Evolutionary conservation across 2,329 filamentous ascomycete species (phyloP).

Genomic region (Aureobasidium namibiae): DNA sequence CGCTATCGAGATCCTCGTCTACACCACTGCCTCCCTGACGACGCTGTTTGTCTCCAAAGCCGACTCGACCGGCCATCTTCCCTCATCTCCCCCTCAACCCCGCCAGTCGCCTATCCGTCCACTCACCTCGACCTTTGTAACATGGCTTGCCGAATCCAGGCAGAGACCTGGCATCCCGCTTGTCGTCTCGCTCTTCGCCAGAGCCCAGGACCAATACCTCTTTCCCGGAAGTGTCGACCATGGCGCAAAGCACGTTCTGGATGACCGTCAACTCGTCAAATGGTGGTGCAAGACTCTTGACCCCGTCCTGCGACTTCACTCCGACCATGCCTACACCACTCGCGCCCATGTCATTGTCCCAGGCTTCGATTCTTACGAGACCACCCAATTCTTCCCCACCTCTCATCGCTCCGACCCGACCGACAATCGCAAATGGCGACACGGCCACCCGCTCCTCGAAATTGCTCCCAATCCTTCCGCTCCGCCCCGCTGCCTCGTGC

Average conservation of each 20-base stretch:
- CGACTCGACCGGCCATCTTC: constrained; percentile 85
- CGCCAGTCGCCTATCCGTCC: constrained; percentile 64
- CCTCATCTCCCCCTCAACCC: constrained; percentile 50
- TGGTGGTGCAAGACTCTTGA: constrained; percentile 94
- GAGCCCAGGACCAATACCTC: constrained; percentile 86
- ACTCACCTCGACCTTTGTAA: constrained; percentile 66
- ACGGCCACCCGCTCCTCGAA: constrained; percentile 64
- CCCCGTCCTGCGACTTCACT: constrained; percentile 50
- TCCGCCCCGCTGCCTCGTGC: constrained; percentile 74
- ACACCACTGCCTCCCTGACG: constrained; percentile 67
- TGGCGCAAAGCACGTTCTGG: constrained; percentile 76
- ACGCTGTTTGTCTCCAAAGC: constrained; percentile 95
- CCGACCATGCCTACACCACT: constrained; percentile 29
- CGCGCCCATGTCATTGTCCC: constrained; percentile 76
- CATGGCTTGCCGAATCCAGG: constrained; percentile 61
- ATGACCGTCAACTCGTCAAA: constrained; percentile 79
- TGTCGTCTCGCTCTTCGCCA: constrained; percentile 82
- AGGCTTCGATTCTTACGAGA: constrained; percentile 75
- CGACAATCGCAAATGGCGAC: constrained; percentile 38
- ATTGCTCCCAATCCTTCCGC: constrained; percentile 56
- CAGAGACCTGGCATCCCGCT: constrained; percentile 58
- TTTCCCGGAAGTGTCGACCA: constrained; percentile 90
- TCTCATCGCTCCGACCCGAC: constrained; percentile 32
- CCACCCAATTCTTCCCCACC: constrained; percentile 65
- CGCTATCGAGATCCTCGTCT: constrained; percentile 81